Conservation (phyloP, 805 yeast genomes). For the Barnettozyma salicaria region DNA sequence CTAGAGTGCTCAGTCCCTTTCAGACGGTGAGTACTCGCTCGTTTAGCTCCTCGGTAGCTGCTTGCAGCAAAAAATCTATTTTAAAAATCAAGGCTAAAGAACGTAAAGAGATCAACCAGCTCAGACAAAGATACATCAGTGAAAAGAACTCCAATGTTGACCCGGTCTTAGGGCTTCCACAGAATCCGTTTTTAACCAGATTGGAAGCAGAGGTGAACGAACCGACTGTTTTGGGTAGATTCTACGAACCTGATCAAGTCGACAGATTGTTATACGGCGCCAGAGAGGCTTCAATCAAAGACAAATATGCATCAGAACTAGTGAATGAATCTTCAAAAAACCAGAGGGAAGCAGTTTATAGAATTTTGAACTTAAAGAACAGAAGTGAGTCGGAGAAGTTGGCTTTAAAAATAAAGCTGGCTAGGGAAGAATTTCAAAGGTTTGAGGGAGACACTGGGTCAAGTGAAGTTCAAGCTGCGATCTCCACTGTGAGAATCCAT, state of each 20-base stretch:
- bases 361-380: slow-evolving; percentile 72
- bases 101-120: slow-evolving; percentile 23
- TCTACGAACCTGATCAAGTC: slow-evolving; percentile 56
- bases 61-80: slow-evolving; percentile 19
- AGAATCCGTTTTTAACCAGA: slow-evolving; percentile 63
- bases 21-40: slow-evolving; percentile 7
- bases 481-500: slow-evolving; percentile 74
- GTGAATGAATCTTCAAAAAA: slow-evolving; percentile 39
- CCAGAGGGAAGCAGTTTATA: slow-evolving; percentile 61
- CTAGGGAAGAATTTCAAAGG: slow-evolving; percentile 75
- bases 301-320: slow-evolving; percentile 19
- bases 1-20: slow-evolving; percentile 13
- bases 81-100: slow-evolving; percentile 23
- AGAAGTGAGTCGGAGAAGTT: slow-evolving; percentile 52
- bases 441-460: slow-evolving; percentile 91
- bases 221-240: slow-evolving; percentile 55
- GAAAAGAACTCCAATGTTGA: slow-evolving; percentile 37
- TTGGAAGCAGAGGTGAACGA: slow-evolving; percentile 61
- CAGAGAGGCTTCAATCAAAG: slow-evolving; percentile 48
- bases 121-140: slow-evolving; percentile 24
- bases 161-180: slow-evolving; percentile 75
- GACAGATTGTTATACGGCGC: slow-evolving; percentile 77
- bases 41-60: slow-evolving; percentile 10
- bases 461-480: slow-evolving; percentile 93
- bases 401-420: slow-evolving; percentile 54